phyloP scores from a whole-genome alignment of 441 rosid species.

The Daphne laureola region DNA sequence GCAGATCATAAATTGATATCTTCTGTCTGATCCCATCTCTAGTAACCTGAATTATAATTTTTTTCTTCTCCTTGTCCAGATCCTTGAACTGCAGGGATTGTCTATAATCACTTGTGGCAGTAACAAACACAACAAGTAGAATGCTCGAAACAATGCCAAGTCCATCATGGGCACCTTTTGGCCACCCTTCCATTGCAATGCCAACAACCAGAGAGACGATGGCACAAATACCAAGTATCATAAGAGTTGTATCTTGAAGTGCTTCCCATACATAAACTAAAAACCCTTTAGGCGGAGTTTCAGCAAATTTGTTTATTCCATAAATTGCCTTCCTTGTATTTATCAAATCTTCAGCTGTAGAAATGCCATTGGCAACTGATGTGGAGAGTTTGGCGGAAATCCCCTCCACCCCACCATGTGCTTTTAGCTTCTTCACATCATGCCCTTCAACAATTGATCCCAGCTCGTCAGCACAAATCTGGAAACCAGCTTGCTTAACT shows the following conservation, averaged over 20 bases:
- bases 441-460: slow-evolving; percentile 85
- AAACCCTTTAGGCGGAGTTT: slow-evolving; percentile 61
- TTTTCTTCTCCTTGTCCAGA: slow-evolving; percentile 46
- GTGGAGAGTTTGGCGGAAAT: slow-evolving; percentile 58
- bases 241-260: slow-evolving; percentile 67
- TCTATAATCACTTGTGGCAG: slow-evolving; percentile 71
- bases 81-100: slow-evolving; percentile 73
- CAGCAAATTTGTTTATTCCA: slow-evolving; percentile 78
- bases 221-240: slow-evolving; percentile 65
- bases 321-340: slow-evolving; percentile 41
- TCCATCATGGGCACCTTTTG: slow-evolving; percentile 69
- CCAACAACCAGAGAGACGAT: slow-evolving; percentile 62
- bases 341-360: slow-evolving; percentile 37
- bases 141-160: slow-evolving; percentile 76
- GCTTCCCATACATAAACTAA: slow-evolving; percentile 86
- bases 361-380: slow-evolving; percentile 44
- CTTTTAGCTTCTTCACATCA: slow-evolving; percentile 64
- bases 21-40: slow-evolving; percentile 44
- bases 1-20: slow-evolving; percentile 45
- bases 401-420: slow-evolving; percentile 70
- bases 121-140: slow-evolving; percentile 67
- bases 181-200: slow-evolving; percentile 75
- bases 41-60: slow-evolving; percentile 35
- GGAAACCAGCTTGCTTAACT: slow-evolving; percentile 69
- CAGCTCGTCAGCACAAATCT: slow-evolving; percentile 80